Base-by-base conservation (phyloP, 257 asterid genomes). In the Cinchona pubescens region DNA sequence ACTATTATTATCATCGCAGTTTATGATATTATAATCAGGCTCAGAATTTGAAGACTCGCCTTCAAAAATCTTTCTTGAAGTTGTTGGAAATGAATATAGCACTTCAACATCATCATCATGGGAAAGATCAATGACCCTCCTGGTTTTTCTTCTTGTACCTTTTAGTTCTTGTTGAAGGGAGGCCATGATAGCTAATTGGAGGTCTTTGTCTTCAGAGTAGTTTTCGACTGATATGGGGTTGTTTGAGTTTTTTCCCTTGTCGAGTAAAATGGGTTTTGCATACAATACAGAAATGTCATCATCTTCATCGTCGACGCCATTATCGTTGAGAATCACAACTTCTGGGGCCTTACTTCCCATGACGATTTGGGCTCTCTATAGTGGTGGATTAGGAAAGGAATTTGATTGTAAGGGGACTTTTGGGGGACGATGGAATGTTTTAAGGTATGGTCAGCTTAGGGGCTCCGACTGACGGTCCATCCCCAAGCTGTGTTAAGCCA, bases 21-120 rank as follows among this genome's bases (percentile, higher is more conserved):
- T 18, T 19, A 18, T 16, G n/a, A n/a, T n/a, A n/a, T n/a, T n/a
- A 40, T 2, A 0, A 23, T 46, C 29, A 25, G 82, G 11, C 29
- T 79, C 79, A 7, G 86, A 58, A 45, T 82, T 74, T 0, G 92
- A 87, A 5, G 86, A 82, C 78, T 87, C 90, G 43, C 96, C 93
- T 75, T 40, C 80, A 76, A 32, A 81, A 73, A 63, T 11, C 67
- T 72, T 80, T 38, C 62, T 67, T 27, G 29, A 1, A n/a, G 63
- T 27, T 40, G 15, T 5, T 3, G 73, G 34, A 7, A 3, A 18
- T 15, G 12, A n/a, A 27, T n/a, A 15, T 2, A 71, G 10, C 5
- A 80, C 30, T 42, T 48, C 74, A 63, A 69, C 66, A 5, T 55
- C 82, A 43, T 69, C 80, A 35, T 49, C 69, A 1, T 3, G 42